These are phyloP conservation scores for Tuber magnatum DNA, from an alignment of 495 filamentous ascomycete species.

Conservation along the genomic window DNA sequence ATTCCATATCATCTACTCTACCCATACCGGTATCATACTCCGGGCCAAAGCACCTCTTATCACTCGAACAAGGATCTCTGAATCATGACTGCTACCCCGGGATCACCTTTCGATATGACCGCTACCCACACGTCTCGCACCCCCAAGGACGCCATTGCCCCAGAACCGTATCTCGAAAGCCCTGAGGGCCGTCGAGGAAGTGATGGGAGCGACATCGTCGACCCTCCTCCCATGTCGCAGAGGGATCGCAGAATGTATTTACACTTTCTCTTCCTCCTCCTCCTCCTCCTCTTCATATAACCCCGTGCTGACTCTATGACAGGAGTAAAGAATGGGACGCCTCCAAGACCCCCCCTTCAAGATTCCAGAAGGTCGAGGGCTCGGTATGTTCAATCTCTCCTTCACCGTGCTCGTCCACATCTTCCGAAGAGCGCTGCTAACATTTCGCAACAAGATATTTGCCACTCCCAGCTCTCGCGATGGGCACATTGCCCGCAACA, in stretches of 20 bases:
- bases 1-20: too few species aligned
- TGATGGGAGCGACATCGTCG: slow-evolving; percentile 21
- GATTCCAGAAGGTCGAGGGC: slow-evolving; percentile 37
- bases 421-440: background rate
- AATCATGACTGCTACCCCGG: background rate
- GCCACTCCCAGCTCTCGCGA: slow-evolving; percentile 38
- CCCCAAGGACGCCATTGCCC: slow-evolving; percentile 17
- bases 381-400: slow-evolving; percentile 20
- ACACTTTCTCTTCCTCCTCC: background rate
- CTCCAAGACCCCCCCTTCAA: slow-evolving; percentile 33
- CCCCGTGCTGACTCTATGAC: slow-evolving; percentile 2
- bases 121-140: background rate
- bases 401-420: background rate
- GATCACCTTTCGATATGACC: background rate
- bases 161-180: slow-evolving; percentile 10
- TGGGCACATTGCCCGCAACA: slow-evolving; percentile 38
- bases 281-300: background rate
- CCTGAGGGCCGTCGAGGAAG: slow-evolving; percentile 26
- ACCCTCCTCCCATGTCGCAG: slow-evolving; percentile 7
- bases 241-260: slow-evolving; percentile 30
- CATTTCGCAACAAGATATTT: slow-evolving; percentile 22
- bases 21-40: background rate
- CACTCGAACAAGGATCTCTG: background rate
- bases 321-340: slow-evolving; percentile 40
- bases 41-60: background rate